Evolutionary conservation across 192 early-diverging fungal genomes (phyloP).

Genomic region (Coemansia sp.): DNA sequence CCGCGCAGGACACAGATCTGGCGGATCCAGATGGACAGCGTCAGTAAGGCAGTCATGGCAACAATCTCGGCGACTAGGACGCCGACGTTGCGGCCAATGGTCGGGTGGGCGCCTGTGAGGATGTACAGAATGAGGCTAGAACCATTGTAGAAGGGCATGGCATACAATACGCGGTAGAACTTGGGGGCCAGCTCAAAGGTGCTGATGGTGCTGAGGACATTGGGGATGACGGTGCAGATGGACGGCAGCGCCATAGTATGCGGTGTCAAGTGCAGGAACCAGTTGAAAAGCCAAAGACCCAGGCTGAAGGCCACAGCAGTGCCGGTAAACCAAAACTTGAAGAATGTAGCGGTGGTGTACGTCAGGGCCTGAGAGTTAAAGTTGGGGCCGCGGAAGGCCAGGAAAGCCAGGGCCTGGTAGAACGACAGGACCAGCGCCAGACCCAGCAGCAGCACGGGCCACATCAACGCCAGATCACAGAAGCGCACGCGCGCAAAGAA

Average conservation of each 20-base stretch:
- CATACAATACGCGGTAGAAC: slow-evolving; percentile 57
- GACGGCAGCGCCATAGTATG: slow-evolving; percentile 33
- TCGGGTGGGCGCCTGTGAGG: slow-evolving; percentile 52
- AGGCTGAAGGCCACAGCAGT: slow-evolving; percentile 23
- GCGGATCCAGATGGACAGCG: slow-evolving; percentile 46
- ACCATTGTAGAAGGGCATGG: slow-evolving; percentile 57
- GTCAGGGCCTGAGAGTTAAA: slow-evolving; percentile 28
- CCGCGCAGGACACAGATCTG: slow-evolving; percentile 27
- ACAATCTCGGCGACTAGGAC: slow-evolving; percentile 53
- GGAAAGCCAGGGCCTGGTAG: slow-evolving; percentile 36
- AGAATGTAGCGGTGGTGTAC: slow-evolving; percentile 40
- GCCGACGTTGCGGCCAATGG: slow-evolving; percentile 43
- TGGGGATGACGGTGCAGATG: slow-evolving; percentile 40
- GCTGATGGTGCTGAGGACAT: slow-evolving; percentile 54
- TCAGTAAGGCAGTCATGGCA: slow-evolving; percentile 33
- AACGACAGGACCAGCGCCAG: slow-evolving; percentile 30
- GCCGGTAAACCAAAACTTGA: slow-evolving; percentile 47
- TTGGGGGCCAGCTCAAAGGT: slow-evolving; percentile 52
- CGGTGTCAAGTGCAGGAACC: slow-evolving; percentile 39
- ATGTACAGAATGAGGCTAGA: slow-evolving; percentile 43
- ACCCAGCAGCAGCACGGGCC: slow-evolving; percentile 30
- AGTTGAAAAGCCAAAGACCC: slow-evolving; percentile 39
- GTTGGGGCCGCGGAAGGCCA: slow-evolving; percentile 37
- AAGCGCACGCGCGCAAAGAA: slow-evolving; percentile 35
- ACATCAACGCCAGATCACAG: slow-evolving; percentile 42